These are phyloP conservation scores for Naganishia onofrii DNA, from an alignment of 768 basidiomycete genomes.

Conservation along the genomic window DNA sequence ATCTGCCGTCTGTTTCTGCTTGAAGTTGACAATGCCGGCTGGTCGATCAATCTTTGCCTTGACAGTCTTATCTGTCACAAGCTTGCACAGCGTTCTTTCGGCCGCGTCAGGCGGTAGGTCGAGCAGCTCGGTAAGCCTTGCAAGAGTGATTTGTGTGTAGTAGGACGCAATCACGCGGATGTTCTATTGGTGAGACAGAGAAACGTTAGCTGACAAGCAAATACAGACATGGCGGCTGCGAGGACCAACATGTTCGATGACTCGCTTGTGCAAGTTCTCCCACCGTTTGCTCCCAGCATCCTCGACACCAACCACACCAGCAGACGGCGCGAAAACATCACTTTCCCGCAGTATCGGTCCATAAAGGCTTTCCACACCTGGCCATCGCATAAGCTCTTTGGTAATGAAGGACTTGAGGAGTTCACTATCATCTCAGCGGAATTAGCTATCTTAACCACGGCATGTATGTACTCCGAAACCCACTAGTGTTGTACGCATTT, in stretches of 20 bases:
- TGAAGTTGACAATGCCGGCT: slow-evolving; percentile 82
- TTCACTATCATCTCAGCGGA: slow-evolving; percentile 60
- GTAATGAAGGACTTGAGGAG: slow-evolving; percentile 92
- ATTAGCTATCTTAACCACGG: neutral
- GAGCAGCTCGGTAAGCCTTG: slow-evolving; percentile 77
- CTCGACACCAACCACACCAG: slow-evolving; percentile 41
- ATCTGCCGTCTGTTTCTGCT: slow-evolving; percentile 74
- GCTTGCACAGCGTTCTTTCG: slow-evolving; percentile 79
- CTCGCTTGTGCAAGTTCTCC: slow-evolving; percentile 91
- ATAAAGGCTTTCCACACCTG: slow-evolving; percentile 82
- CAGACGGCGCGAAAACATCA: slow-evolving; percentile 67
- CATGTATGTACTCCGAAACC: slow-evolving; percentile 25
- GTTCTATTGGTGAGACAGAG: slow-evolving; percentile 62
- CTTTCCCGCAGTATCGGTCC: slow-evolving; percentile 78
- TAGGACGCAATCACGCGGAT: slow-evolving; percentile 90
- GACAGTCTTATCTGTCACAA: slow-evolving; percentile 87
- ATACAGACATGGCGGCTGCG: neutral
- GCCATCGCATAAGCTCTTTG: slow-evolving; percentile 93
- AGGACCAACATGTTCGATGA: slow-evolving; percentile 85
- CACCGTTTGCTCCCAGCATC: slow-evolving; percentile 64
- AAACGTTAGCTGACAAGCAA: neutral
- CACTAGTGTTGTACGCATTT: slow-evolving; percentile 84
- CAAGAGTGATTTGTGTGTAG: slow-evolving; percentile 86
- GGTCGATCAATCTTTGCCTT: slow-evolving; percentile 94
- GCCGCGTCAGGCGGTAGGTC: slow-evolving; percentile 78